Evolutionary conservation across 805 yeast genomes (phyloP), one percentile per base, ranked within the genome.

Genomic region (Pichia kluyveri): DNA sequence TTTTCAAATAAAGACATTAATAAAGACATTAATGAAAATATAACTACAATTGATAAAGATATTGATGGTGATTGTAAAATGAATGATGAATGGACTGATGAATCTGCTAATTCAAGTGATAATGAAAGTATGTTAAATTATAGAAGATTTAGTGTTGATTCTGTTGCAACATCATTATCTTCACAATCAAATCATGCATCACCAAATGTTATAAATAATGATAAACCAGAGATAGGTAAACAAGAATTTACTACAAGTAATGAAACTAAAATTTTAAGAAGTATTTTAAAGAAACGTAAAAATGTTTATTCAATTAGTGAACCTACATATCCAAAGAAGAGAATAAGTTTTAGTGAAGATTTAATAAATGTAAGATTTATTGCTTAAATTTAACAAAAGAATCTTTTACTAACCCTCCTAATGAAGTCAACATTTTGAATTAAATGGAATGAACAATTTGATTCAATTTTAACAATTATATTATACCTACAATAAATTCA

Each of bases 231-330:
- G 4, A 3, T 19, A 19, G 23, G 3, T 19, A 4, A 19, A 19
- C 30, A 19, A 19, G 5, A 8, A 11, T 6, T 1, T 17, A 18
- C 8, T 2, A n/a, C 5, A 10, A n/a, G 15, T 8, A 41, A 1
- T 11, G 6, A 30, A 17, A 11, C 23, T 4, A 18, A 19, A 5
- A 19, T 7, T 37, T 27, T 47, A 18, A 47, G 42, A 40, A 11
- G 46, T 40, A 47, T 47, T 23, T 34, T 47, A 18, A 47, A 47
- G n/a, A 47, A 47, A 14, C 38, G 49, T 4, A 39, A n/a, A 18
- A 47, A 39, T 27, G 14, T 40, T 19, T 42, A 42, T 19, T 10
- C 41, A 23, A 14, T 14, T 23, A 36, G 26, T 31, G 31, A n/a
- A 27, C 28, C 42, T 36, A 15, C 15, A 32, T 32, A 19, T 8